A percentile compares a stretch with the other conserved stretches of the same genome.
Evolutionary conservation across 2,329 filamentous ascomycete genomes (phyloP).

Genomic region (Xylaria sp.): DNA sequence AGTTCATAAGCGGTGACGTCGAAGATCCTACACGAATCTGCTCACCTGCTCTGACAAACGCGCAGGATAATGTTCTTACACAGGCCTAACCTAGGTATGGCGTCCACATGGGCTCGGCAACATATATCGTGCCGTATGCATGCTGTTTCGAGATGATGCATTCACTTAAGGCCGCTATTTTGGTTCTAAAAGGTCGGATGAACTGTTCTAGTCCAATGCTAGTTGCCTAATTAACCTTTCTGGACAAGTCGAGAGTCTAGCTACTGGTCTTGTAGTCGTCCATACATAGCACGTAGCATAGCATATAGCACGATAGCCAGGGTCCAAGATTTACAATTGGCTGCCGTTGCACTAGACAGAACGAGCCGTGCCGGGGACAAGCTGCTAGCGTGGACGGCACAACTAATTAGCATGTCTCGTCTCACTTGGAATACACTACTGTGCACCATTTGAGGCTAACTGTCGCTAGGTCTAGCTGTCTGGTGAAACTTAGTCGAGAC

Average conservation of each 20-base stretch:
- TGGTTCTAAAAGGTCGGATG: constrained; percentile 4
- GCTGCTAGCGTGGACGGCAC: neutral
- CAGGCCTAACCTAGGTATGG: neutral
- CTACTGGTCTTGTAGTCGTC: neutral
- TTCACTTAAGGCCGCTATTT: neutral
- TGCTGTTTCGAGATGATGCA: neutral
- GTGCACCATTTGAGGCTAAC: neutral
- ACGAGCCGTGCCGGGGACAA: constrained; percentile 1
- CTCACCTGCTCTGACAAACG: neutral
- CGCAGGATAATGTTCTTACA: neutral
- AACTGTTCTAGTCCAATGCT: neutral
- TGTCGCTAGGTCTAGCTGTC: neutral
- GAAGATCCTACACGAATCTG: neutral
- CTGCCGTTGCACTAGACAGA: neutral
- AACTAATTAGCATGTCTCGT: neutral
- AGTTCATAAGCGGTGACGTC: neutral
- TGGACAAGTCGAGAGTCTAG: neutral
- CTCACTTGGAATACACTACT: neutral
- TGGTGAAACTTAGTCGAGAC: neutral
- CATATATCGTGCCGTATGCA: neutral
- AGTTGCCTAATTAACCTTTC: neutral
- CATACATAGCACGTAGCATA: neutral
- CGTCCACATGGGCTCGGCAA: neutral
- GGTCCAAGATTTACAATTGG: neutral
- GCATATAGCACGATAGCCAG: neutral